Conservation (phyloP, 305 asterid genomes). For the Caryopteris hybrid region DNA sequence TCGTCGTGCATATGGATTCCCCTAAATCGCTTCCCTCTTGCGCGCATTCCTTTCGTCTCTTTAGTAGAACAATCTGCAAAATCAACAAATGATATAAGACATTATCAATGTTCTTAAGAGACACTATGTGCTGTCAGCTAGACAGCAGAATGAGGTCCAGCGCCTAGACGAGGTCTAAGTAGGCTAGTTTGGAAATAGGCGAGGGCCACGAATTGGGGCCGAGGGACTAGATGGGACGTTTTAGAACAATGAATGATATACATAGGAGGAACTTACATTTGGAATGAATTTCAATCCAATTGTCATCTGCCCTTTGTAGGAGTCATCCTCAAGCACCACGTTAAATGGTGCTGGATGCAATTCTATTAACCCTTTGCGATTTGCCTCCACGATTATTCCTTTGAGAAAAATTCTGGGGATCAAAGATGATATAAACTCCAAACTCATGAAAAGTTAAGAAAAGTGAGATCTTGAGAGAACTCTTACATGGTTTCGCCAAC, state of each 20-base stretch:
- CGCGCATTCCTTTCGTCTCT: constrained; percentile 15
- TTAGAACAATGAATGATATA: not conserved
- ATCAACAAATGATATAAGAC: not conserved
- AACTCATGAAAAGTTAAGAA: not conserved
- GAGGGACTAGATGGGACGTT: not conserved
- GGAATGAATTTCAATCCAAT: constrained; percentile 53
- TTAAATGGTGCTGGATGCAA: constrained; percentile 55
- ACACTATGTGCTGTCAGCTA: not conserved
- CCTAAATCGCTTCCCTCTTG: constrained; percentile 23
- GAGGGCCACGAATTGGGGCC: no score
- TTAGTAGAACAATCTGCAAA: constrained; percentile 24
- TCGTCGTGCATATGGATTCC: constrained; percentile 30
- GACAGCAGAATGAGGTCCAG: no score
- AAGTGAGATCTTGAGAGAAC: not conserved
- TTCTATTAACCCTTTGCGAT: constrained; percentile 35
- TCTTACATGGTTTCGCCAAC: constrained; percentile 68
- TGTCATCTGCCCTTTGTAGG: constrained; percentile 59
- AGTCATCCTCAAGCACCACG: constrained; percentile 67
- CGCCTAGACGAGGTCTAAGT: no score
- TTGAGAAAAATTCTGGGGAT: constrained; percentile 49
- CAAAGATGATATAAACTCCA: not conserved
- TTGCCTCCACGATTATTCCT: constrained; percentile 57
- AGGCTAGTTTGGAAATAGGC: no score
- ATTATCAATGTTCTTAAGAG: not conserved
- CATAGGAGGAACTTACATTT: constrained; percentile 22